A percentile compares a stretch with the other conserved stretches of the same genome.
Conservation (phyloP, 2,329 filamentous ascomycete species). For the Talaromyces sp. region DNA sequence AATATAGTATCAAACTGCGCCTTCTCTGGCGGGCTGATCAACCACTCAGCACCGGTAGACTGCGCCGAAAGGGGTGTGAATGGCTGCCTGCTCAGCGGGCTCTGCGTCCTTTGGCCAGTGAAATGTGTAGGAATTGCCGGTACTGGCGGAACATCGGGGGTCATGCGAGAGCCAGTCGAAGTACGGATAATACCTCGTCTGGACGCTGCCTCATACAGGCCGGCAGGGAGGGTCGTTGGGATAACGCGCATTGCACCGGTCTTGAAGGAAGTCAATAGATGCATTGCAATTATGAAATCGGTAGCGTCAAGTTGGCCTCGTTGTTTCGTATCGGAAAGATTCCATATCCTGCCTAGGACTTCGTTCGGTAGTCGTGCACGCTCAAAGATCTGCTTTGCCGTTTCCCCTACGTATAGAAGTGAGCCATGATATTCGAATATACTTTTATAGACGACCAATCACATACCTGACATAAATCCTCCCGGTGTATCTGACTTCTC, state of each 20-base stretch:
- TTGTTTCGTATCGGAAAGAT: conserved; percentile 88
- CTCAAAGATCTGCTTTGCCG: conserved; percentile 92
- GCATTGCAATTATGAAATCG: conserved; percentile 98
- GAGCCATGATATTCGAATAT: not conserved
- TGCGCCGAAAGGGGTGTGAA: conserved; percentile 54
- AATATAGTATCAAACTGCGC: conserved; percentile 84
- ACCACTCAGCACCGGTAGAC: conserved; percentile 68
- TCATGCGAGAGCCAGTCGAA: conserved; percentile 53
- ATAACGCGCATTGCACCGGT: conserved; percentile 74
- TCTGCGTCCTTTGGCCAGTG: conserved; percentile 61
- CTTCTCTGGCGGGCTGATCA: conserved; percentile 80
- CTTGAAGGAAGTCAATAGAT: conserved; percentile 88
- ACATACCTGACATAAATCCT: conserved; percentile 66
- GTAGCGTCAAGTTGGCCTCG: conserved; percentile 79
- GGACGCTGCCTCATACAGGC: conserved; percentile 85
- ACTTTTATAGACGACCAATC: not conserved
- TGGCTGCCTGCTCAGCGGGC: conserved; percentile 53
- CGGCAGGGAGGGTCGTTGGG: conserved; percentile 75
- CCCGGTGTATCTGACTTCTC: conserved; percentile 79
- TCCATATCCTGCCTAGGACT: conserved; percentile 91
- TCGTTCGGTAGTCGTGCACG: conserved; percentile 88
- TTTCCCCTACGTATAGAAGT: conserved; percentile 59
- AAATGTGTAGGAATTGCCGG: conserved; percentile 78
- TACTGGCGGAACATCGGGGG: conserved; percentile 51
- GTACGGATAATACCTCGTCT: conserved; percentile 56